Base-by-base conservation (phyloP, 2,329 filamentous ascomycete genomes). In the Arthrobotrys sphaeroides region DNA sequence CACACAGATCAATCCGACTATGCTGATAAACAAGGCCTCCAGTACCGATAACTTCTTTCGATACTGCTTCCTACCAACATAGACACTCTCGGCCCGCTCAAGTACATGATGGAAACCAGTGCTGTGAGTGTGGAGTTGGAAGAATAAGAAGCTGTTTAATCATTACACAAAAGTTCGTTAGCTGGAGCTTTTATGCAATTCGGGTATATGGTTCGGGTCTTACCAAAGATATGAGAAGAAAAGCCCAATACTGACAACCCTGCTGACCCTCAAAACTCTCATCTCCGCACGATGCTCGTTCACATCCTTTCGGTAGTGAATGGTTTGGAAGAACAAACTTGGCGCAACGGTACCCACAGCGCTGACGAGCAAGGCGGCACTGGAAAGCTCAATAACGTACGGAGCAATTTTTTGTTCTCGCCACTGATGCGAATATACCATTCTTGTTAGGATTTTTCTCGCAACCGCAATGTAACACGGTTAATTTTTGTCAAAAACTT, bases 91-190 rank as follows among this genome's bases (percentile, higher is more conserved):
- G n/a, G 69, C 61, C 5, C 22, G 6, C 28, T 73, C 69, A 7
- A 73, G 60, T 5, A 61, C 61, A 12, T 45, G 51, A 26, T 73
- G 60, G 10, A 66, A 73, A 22, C 31, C 33, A 0, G 60, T 38
- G 22, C 49, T 66, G 49, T 73, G 69, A 12, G 69, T 73, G 12
- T 66, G 65, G 2, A 73, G 51, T 24, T 73, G 69, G 45, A 73
- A 73, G 22, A 73, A 40, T 3, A 60, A 22, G 7, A 60, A 67
- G 33, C 69, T 73, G n/a, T 12, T 12, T 13, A 82, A 78, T 16
- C 13, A 40, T 5, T 33, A 5, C 1, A 13, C 89, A 87, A 38
- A 90, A 6, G 9, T 3, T 26, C 13, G 60, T 73, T 73, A 73
- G 68, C 38, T 7, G n/a, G 3, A 40, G n/a, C 4, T 12, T 33